Percentiles rank a stretch among this genome's conserved stretches.
Evolutionary conservation across 768 basidiomycete genomes (phyloP).

Genomic region (Termitomyces heimii): DNA sequence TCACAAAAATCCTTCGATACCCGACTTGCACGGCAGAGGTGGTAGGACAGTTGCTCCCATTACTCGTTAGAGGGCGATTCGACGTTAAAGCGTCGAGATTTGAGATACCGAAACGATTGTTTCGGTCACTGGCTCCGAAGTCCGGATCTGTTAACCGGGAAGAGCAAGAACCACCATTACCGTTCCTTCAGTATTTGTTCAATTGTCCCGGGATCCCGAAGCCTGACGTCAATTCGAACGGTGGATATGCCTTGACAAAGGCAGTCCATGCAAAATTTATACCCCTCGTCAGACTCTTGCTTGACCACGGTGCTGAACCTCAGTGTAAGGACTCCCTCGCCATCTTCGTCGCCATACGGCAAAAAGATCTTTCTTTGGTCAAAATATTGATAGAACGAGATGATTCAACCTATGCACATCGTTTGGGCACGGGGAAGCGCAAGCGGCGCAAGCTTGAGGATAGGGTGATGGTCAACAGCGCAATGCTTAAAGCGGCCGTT

Average conservation of each 20-base stretch:
- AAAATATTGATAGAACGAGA: constrained; percentile 70
- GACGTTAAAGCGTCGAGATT: constrained; percentile 15
- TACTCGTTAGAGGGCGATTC: constrained; percentile 26
- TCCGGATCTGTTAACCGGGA: constrained; percentile 30
- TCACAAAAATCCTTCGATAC: constrained; percentile 51
- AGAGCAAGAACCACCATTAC: constrained; percentile 49
- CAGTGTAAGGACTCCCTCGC: constrained; percentile 53
- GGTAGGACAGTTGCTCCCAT: constrained; percentile 34
- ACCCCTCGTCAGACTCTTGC: constrained; percentile 65
- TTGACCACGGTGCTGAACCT: constrained; percentile 71
- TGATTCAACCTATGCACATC: constrained; percentile 16
- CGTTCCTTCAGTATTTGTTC: constrained; percentile 58
- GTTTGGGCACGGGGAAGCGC: constrained; percentile 14
- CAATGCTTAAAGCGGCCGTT: constrained; percentile 65
- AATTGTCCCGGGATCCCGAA: constrained; percentile 27
- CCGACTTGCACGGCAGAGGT: constrained; percentile 54
- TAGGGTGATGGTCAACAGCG: constrained; percentile 43
- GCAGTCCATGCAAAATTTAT: constrained; percentile 64
- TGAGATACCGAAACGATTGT: constrained; percentile 63
- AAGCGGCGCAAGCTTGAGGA: constrained; percentile 59
- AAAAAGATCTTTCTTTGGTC: constrained; percentile 61
- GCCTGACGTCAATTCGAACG: constrained; percentile 58
- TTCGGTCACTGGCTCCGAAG: constrained; percentile 42
- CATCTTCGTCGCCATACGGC: constrained; percentile 69
- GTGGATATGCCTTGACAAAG: constrained; percentile 77